Percentiles rank a stretch among this genome's conserved stretches.
phyloP scores from a whole-genome alignment of 495 filamentous ascomycete genomes.

The Podospora appendiculata region DNA sequence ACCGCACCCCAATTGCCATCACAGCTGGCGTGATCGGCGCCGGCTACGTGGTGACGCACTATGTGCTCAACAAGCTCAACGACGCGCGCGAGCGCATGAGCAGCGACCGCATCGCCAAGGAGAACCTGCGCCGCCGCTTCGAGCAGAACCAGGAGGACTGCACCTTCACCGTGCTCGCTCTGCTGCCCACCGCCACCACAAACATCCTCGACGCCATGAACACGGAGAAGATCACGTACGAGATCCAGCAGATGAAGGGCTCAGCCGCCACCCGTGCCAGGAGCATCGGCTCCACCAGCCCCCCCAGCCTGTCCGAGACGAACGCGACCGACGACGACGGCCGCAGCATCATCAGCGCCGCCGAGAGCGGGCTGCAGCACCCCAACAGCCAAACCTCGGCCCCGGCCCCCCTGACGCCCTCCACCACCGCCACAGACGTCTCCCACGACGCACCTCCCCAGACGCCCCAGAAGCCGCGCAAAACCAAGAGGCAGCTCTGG shows the following conservation, averaged over 20 bases:
- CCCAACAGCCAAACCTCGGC: constrained; percentile 64
- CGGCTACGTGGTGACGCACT: constrained; percentile 87
- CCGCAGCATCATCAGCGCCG: constrained; percentile 59
- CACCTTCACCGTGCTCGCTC: constrained; percentile 93
- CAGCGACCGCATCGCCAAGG: constrained; percentile 86
- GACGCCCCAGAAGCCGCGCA: constrained; percentile 45
- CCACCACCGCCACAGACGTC: constrained; percentile 17
- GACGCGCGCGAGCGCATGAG: constrained; percentile 93
- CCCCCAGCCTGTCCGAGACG: constrained; percentile 59
- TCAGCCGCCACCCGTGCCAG: constrained; percentile 55
- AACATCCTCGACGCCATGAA: constrained; percentile 82
- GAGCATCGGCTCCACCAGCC: constrained; percentile 51
- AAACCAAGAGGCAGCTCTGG: constrained; percentile 89
- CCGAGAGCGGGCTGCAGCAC: constrained; percentile 70
- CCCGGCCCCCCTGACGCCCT: constrained; percentile 22
- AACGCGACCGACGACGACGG: constrained; percentile 66
- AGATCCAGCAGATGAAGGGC: constrained; percentile 90
- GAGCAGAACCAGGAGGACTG: constrained; percentile 99
- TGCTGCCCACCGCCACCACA: constrained; percentile 82
- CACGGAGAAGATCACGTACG: constrained; percentile 80
- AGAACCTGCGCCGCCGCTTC: constrained; percentile 92
- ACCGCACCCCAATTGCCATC: constrained; percentile 82
- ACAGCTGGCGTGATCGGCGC: constrained; percentile 79
- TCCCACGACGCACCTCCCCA: constrained; percentile 25
- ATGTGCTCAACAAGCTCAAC: constrained; percentile 80